A percentile compares a stretch with the other conserved stretches of the same genome.
These are phyloP conservation scores for Logfia minima DNA, from an alignment of 129 eudicot species.

Conservation along the genomic window DNA sequence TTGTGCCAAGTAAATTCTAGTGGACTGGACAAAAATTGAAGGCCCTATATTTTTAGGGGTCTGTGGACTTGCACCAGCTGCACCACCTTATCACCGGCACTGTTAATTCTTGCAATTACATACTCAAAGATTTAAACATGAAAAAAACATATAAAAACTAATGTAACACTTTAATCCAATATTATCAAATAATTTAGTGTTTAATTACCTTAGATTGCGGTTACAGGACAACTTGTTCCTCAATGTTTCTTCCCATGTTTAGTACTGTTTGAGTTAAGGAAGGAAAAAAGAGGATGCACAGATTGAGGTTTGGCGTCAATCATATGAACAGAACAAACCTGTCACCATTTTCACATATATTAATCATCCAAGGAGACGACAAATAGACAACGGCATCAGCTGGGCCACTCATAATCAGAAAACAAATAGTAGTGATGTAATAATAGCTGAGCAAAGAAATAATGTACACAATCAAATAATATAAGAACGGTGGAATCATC, in stretches of 20 bases:
- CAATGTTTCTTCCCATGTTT: slow-evolving; percentile 52
- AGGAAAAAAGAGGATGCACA: slow-evolving; percentile 17
- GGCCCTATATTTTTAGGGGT: no score
- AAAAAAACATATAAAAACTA: not conserved
- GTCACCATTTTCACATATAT: slow-evolving; percentile 21
- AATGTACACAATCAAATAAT: no score
- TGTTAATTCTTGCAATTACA: no score
- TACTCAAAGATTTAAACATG: no score
- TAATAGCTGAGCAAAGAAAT: no score
- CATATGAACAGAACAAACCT: slow-evolving; percentile 36
- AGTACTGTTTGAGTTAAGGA: slow-evolving; percentile 9
- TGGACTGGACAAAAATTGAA: no score
- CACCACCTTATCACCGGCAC: no score
- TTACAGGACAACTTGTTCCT: slow-evolving; percentile 48
- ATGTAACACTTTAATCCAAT: no score
- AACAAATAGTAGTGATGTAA: no score
- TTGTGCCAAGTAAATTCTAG: no score
- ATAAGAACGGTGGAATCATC: no score
- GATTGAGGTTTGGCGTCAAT: slow-evolving; percentile 25
- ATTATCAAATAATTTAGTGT: not conserved
- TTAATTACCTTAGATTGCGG: slow-evolving; percentile 47
- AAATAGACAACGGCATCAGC: slow-evolving; percentile 25
- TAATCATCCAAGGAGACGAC: slow-evolving; percentile 31
- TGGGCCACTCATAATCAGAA: not conserved
- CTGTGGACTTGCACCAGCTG: no score